Evolutionary conservation across 2,329 filamentous ascomycete species (phyloP), one percentile per base, ranked within the genome.

Genomic region (Passalora sequoiae): DNA sequence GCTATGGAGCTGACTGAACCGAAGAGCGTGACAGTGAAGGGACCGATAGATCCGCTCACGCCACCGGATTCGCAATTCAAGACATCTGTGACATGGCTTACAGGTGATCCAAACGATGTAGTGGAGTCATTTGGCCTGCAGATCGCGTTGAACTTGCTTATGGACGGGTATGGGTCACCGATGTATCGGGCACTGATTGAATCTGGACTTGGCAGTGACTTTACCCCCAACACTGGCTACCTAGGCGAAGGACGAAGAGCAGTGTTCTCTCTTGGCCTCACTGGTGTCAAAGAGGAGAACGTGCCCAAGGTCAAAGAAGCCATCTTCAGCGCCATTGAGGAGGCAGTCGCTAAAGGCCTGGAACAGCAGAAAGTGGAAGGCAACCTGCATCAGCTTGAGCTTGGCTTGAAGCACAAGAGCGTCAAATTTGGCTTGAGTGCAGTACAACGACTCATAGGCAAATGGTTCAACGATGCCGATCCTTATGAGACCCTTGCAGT

Each of bases 381-480:
- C 2, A 85, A 94, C 51, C 75, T 98, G 41, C 92, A 98, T 64
- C 91, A 97, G 65, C 70, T 97, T 3, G 92, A 98, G 63, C 75
- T 98, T n/a, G 77, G 83, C 0, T 70, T 97, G 37, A 96, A 96
- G 69, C 89, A 98, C 70, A 97, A 97, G 73, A 96, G 89, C 1
- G 87, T 92, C 42, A 89, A 85, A 59, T 98, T 98, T 61, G 92
- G 92, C 10, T 87, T 96, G 75, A 83, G 83, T 13, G 78, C 97
- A 40, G 80, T 98, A 66, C 87, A 95, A 56, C 81, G 91, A 30
- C 75, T 96, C 6, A 86, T 94, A 61, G 84, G 88, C 2, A 83
- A 85, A 46, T 98, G 92, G 92, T 97, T 98, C 67, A 94, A 92
- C 44, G 92, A 91, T 4, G 81, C 89, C 3, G 87, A 97, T 62